Base-by-base conservation (phyloP, 2,329 filamentous ascomycete genomes). In the Colletotrichum sp. region DNA sequence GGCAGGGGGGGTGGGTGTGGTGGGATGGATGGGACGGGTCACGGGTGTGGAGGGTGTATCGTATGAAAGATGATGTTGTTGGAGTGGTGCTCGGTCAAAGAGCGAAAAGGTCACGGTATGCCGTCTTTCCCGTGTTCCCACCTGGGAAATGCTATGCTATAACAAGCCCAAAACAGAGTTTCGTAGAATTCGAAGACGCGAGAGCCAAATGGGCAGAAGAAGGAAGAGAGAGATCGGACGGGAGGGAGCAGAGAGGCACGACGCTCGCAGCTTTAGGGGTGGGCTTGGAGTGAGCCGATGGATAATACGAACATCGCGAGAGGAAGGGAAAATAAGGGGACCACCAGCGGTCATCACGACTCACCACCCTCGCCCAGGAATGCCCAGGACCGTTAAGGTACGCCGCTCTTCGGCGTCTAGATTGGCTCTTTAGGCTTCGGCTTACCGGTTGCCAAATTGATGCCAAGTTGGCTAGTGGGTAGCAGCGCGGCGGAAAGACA, bases 201-300 rank as follows among this genome's bases (percentile, higher is more conserved):
- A 57, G 62, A 68, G 66, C 64, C 55, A 71, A 71, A 77, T 52
- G 60, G 69, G 64, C 60, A 60, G 68, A 75, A 60, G 68, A 75
- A 72, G 52, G 36, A 63, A 71, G 69, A 44, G 57, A 66, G 36
- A 72, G 59, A 73, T 73, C 64, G 74, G 74, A 76, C 66, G 69
- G 44, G 30, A 71, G 44, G 18, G 16, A 39, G 36, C 16, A 39
- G 36, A 39, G 0, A 39, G 16, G 36, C 15, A 18, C 36, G 16
- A 18, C 36, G 36, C 36, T 39, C 36, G 5, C 36, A 39, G 36
- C 36, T 39, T 39, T 39, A 39, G 36, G 36, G 16, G 36, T 39
- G 36, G 36, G 36, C 36, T 39, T 39, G 36, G 59, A 76, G 62
- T 63, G 44, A 69, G 63, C 63, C n/a, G 39, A 24, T 24, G 32